Conservation (phyloP, 208 protist genomes). For the Tritrichomonas foetus region DNA sequence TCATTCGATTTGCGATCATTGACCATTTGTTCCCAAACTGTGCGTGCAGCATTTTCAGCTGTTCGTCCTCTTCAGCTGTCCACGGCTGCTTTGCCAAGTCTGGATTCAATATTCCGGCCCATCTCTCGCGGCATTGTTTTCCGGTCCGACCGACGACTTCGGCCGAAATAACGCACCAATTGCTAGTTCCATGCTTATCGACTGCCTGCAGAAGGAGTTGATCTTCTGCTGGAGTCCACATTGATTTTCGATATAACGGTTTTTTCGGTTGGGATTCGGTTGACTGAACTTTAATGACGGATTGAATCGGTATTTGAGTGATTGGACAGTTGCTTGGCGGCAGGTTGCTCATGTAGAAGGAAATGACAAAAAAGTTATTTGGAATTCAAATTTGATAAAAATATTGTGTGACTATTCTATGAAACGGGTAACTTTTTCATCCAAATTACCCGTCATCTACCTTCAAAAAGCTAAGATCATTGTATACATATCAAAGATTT, state of each 20-base stretch:
- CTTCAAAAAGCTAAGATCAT: too few species aligned
- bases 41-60: neutral
- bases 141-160: neutral
- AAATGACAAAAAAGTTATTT: too few species aligned
- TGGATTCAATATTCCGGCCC: neutral
- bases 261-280: too few species aligned
- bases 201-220: neutral
- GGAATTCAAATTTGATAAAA: too few species aligned
- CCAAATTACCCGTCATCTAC: too few species aligned
- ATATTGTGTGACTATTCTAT: too few species aligned
- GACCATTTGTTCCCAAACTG: neutral
- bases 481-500: too few species aligned
- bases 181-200: neutral
- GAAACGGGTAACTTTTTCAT: too few species aligned
- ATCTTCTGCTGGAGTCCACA: neutral
- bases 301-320: too few species aligned
- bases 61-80: neutral
- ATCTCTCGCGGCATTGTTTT: constrained; percentile 6
- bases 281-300: too few species aligned
- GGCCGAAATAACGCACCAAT: neutral
- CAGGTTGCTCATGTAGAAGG: too few species aligned
- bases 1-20: neutral
- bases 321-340: too few species aligned
- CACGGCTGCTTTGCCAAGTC: neutral
- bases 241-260: neutral